Base-by-base conservation (phyloP, 1,284 basidiomycete species). In the Ceratobasidium sp. region DNA sequence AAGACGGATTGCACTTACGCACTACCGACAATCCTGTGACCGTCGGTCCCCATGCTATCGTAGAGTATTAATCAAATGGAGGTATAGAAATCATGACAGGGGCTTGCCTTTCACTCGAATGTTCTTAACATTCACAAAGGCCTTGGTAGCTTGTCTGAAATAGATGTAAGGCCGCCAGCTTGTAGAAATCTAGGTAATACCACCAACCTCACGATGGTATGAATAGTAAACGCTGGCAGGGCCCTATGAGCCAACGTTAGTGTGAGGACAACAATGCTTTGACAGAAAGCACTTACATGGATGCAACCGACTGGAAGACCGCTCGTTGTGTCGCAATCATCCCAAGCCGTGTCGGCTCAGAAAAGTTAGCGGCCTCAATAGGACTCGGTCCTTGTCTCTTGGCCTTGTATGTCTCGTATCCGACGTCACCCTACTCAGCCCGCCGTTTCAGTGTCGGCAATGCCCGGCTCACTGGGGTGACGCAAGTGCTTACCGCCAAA, bases 351-450 rank as follows among this genome's bases (percentile, higher is more conserved):
- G 90, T 91, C 1, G 90, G 87, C 81, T 95, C 93, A 17, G 92
- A 91, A 80, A 94, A 91, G 83, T 93, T 87, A 51, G 88, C 88
- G 8, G 91, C 91, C 83, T 96, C 93, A 45, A 91, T 81, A 0
- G 91, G 85, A 19, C 89, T 87, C 1, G 94, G 94, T 0, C 94
- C 93, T 59, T 86, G 86, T 75, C 90, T 85, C 77, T 91, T 88
- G 1, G 93, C 90, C 81, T 96, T 96, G 85, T 95, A 98, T 3
- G 94, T 90, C 80, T 97, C 95, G 82, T 95, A 97, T n/a, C 89
- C 87, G 50, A 97, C 95, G 80, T 98, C 96, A 63, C 93, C 73
- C 63, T 51, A 51, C 36, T 17, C 48, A 51, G 59, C 4, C 8
- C 19, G 17, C 9, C n/a, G 47, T 27, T 56, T 69, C 36, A 64